Evolutionary conservation across 1,284 basidiomycete genomes (phyloP), one percentile per base, ranked within the genome.

Genomic region (Cutaneotrichosporon sp.): DNA sequence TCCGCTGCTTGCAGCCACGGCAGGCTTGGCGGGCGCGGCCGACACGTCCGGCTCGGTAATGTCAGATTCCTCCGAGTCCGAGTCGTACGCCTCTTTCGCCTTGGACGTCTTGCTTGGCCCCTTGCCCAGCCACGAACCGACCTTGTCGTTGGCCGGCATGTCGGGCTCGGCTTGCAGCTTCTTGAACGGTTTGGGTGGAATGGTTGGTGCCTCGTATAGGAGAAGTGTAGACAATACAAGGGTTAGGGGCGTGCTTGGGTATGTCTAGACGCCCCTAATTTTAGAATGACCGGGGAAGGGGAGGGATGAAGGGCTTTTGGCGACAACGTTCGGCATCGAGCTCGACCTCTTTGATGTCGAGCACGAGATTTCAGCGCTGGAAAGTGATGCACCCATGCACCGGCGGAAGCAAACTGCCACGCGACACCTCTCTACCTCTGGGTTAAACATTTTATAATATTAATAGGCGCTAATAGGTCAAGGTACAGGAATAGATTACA

Each of bases 91-190:
- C 39, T 54, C 55, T 33, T 45, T 18, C 17, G 39, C 43, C 39
- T 55, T 56, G 20, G 50, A 55, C 10, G 44, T 52, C 47, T 58
- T 65, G 37, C 41, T 36, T 39, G 46, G 22, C 8, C 34, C 39
- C 22, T 67, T 62, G 50, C 68, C 65, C 13, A 74, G 64, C 73
- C 73, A 75, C 49, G 68, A 67, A 42, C 72, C 72, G 59, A 75
- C 72, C 60, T 75, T 75, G 30, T 57, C 61, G 41, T 61, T 63
- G 15, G 71, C 47, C 36, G 70, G 56, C 68, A 72, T 72, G 47
- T 59, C 63, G 44, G 62, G 58, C 50, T 65, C 64, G 57, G 62
- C 63, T 51, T 71, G 65, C 9, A 73, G 68, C 60, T 70, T 72
- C 38, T 58, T 58, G 55, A 69, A 62, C 9, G 70, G 41, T 38